A percentile compares a stretch with the other conserved stretches of the same genome.
Conservation (phyloP, 2,329 filamentous ascomycete genomes). For the Monosporascus sp. region DNA sequence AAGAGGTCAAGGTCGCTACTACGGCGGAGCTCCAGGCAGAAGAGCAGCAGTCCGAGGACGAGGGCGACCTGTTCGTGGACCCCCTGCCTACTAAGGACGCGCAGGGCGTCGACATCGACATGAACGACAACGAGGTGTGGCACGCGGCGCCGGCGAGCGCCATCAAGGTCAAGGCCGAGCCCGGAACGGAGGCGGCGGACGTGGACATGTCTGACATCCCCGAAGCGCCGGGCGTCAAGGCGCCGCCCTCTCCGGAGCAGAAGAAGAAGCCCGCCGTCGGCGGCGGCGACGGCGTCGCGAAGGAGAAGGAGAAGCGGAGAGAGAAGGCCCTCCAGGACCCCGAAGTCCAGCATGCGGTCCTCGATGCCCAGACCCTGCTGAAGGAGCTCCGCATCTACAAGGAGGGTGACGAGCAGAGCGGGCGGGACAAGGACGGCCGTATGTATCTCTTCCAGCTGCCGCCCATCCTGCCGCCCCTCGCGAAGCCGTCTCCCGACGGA, state of each 20-base stretch:
- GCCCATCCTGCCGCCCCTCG: constrained; percentile 54
- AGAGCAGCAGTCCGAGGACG: constrained; percentile 39
- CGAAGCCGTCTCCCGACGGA: constrained; percentile 15
- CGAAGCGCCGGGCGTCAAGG: constrained; percentile 18
- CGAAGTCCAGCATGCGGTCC: constrained; percentile 18
- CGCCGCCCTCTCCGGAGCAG: constrained; percentile 26
- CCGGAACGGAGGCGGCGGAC: constrained; percentile 32
- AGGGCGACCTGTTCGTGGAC: constrained; percentile 43
- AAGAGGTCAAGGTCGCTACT: constrained; percentile 48
- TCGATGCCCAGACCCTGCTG: constrained; percentile 27
- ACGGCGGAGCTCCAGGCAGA: constrained; percentile 54
- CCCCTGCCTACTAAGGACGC: constrained; percentile 23
- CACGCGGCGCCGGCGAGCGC: constrained; percentile 30
- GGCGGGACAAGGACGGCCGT: constrained; percentile 41
- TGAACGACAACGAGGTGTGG: constrained; percentile 37
- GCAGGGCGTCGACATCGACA: constrained; percentile 18
- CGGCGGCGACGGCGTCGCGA: constrained; percentile 15
- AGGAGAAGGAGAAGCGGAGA: constrained; percentile 24
- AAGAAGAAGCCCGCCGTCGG: constrained; percentile 24
- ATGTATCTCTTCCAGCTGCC: constrained; percentile 63
- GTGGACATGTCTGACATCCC: constrained; percentile 40
- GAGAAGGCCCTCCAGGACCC: constrained; percentile 25
- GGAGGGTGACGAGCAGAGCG: constrained; percentile 15
- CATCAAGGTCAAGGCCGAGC: constrained; percentile 40
- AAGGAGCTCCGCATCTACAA: constrained; percentile 26